These are phyloP conservation scores for Boletus eberwhitei DNA, from an alignment of 768 basidiomycete species.

Conservation along the genomic window DNA sequence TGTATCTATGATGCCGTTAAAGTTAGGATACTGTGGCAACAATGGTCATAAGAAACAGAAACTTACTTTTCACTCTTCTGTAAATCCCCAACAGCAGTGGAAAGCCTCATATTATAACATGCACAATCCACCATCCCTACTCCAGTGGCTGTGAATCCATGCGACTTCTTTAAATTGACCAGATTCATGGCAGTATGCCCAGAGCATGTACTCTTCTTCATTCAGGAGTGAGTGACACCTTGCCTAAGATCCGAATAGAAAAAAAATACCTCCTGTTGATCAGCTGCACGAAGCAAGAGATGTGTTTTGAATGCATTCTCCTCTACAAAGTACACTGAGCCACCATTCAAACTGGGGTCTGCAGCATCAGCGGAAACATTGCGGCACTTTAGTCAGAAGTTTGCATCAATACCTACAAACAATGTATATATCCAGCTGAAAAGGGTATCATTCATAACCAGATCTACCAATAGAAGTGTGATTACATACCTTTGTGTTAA, in stretches of 20 bases:
- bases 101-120: constrained; percentile 17
- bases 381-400: background rate
- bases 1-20: background rate
- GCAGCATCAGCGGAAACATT: background rate
- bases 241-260: background rate
- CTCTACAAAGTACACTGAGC: background rate
- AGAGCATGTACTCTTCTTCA: constrained; percentile 4
- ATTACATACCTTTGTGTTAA: background rate
- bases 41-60: no score
- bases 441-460: background rate
- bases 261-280: background rate
- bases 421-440: background rate
- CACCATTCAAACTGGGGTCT: background rate
- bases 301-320: background rate
- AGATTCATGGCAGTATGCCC: constrained; percentile 7
- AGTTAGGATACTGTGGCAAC: background rate
- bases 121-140: constrained; percentile 29
- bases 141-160: constrained; percentile 25
- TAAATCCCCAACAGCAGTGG: constrained; percentile 10
- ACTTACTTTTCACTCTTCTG: constrained; percentile 19
- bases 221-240: no score
- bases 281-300: background rate
- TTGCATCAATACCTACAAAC: background rate
- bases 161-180: background rate
- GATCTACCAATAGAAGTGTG: no score